Conservation (phyloP, 768 basidiomycete species). For the Lentinula lateritia region DNA sequence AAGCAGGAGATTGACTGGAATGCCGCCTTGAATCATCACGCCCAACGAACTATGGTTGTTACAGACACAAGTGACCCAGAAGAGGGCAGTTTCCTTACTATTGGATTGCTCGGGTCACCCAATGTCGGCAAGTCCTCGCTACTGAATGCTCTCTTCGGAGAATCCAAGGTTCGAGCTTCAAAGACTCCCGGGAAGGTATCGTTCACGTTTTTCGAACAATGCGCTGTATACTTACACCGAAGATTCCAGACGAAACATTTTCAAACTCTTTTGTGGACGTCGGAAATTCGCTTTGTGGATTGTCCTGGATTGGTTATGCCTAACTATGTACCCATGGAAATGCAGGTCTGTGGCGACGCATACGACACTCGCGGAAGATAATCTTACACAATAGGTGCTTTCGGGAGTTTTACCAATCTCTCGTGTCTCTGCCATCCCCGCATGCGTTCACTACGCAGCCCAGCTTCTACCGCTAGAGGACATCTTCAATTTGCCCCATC, state of each 20-base stretch:
- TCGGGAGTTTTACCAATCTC: constrained; percentile 74
- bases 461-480: constrained; percentile 72
- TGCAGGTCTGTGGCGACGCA: constrained; percentile 47
- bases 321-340: constrained; percentile 73
- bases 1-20: constrained; percentile 74
- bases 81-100: constrained; percentile 61
- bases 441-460: constrained; percentile 71
- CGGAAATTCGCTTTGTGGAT: constrained; percentile 84
- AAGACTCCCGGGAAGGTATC: constrained; percentile 81
- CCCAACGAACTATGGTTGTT: constrained; percentile 33
- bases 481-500: constrained; percentile 55
- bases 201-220: neutral
- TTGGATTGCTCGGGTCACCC: constrained; percentile 88
- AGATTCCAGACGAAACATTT: constrained; percentile 80
- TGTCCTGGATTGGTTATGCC: constrained; percentile 96
- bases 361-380: neutral
- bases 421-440: constrained; percentile 75
- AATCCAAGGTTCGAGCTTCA: constrained; percentile 72
- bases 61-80: constrained; percentile 8
- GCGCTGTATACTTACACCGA: neutral
- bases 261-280: constrained; percentile 88
- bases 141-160: constrained; percentile 86
- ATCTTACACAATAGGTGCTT: constrained; percentile 42
- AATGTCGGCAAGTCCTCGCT: constrained; percentile 95
- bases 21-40: constrained; percentile 40